Evolutionary conservation across 352 stramenopile species (phyloP).

Genomic region (Aphanomyces cochlioides): DNA sequence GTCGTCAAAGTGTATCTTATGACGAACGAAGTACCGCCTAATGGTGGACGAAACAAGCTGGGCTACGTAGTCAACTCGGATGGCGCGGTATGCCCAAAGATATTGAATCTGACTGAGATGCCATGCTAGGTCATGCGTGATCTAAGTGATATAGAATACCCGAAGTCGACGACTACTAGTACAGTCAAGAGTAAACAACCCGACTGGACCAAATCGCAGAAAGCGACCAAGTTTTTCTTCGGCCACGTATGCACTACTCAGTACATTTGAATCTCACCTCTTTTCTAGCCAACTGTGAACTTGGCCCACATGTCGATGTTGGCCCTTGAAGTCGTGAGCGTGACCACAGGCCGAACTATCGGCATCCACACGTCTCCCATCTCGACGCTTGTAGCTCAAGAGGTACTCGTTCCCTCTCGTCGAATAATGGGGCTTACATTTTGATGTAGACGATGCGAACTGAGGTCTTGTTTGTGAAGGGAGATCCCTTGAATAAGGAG

Average conservation of each 20-base stretch:
- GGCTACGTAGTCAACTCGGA: slow-evolving; percentile 6
- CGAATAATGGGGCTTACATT: too few relatives aligned
- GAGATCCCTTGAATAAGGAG: slow-evolving; percentile 8
- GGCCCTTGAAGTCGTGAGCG: slow-evolving; percentile 18
- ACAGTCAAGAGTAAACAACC: neutral
- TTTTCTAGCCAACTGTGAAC: slow-evolving; percentile 4
- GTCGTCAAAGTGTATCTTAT: slow-evolving; percentile 7
- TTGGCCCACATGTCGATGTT: slow-evolving; percentile 20
- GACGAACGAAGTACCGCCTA: slow-evolving; percentile 16
- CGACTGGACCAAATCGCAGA: slow-evolving; percentile 1
- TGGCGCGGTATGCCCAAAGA: neutral
- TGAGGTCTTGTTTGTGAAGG: slow-evolving; percentile 18
- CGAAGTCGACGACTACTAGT: slow-evolving; percentile 2
- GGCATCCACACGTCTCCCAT: neutral
- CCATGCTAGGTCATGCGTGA: slow-evolving; percentile 2
- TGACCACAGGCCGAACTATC: slow-evolving; percentile 15
- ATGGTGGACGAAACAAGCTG: slow-evolving; percentile 16
- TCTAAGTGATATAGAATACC: slow-evolving; percentile 15
- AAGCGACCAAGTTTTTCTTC: slow-evolving; percentile 15
- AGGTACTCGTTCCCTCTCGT: neutral
- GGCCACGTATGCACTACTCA: slow-evolving; percentile 1
- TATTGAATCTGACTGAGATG: neutral
- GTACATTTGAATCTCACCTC: neutral
- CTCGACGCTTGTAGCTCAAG: neutral
- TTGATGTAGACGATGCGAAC: neutral